Evolutionary conservation across 176 grass and related monocot species (phyloP), one percentile per base, ranked within the genome.

Genomic region (Bolboschoenus planiculmis): DNA sequence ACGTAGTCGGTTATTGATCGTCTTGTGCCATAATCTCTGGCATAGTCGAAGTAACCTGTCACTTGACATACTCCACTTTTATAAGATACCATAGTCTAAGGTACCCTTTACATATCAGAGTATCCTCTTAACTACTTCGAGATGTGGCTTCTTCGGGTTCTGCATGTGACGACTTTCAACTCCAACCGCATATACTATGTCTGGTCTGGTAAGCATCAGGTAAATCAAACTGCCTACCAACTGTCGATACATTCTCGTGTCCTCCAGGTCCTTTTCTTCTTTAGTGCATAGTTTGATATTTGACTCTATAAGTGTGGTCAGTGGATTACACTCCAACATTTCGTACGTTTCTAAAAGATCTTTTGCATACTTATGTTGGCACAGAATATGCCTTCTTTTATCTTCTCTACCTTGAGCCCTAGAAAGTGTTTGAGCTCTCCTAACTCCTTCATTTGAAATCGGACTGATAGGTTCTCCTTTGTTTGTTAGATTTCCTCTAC

Each of bases 371-470:
- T 82, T 82, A 10, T 82, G 16, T 27, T 86, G 76, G 2, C 44
- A 42, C 4, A 80, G 23, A 33, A 80, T 2, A 31, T 68, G 34
- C 65, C 42, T 85, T 85, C 29, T 82, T 55, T 62, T 64, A 31
- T 60, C 65, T 31, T 53, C 59, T 62, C 59, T 14, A 62, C 59
- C 26, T 33, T 3, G 24, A 62, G 59, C 4, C 27, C 11, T 31
- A 85, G 23, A 5, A 88, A 88, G 21, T 88, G 77, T 1, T 78
- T 84, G 5, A 78, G 14, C 24, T 56, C 59, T 56, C 57, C 7
- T 42, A 87, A 43, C 27, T 87, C 79, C 61, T 80, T 87, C 85
- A 87, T 87, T 9, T 83, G 33, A 34, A 82, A 87, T 4, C 36
- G 0, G 2, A 87, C 36, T 73, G 50, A 82, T 16, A 87, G 33